Base-by-base conservation (phyloP, 2,329 filamentous ascomycete genomes). In the Falciphora oryzae region DNA sequence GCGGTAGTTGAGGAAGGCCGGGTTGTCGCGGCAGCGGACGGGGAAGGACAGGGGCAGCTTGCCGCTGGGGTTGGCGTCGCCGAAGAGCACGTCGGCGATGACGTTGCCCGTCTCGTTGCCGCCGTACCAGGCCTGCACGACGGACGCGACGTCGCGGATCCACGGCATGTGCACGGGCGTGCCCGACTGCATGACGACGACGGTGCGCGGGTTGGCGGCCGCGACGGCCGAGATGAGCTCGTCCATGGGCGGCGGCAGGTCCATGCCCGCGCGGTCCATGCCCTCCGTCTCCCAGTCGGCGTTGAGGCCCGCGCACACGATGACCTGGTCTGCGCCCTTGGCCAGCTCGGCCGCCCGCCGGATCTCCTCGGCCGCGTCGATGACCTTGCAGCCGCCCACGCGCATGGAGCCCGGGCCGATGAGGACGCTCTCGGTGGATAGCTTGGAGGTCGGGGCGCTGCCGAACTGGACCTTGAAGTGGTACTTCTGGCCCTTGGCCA, bases 251-350 rank as follows among this genome's bases (percentile, higher is more conserved):
- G 89, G 84, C 77, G 92, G 94, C 0, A 96, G 81, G 31, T 88
- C 89, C 74, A 97, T 85, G 74, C 89, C 90, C 69, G 88, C 89
- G 57, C 92, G 87, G 76, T 97, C 92, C 56, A 85, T 81, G 38
- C 90, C 90, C 77, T 93, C 91, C 0, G 88, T 89, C 74, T 94
- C 91, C 89, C 90, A 94, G 71, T 94, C 90, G 53, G 84, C 84
- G 71, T 93, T 93, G 61, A 95, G 82, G 1, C 92, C 92, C 2
- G 88, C 88, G 71, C 91, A 90, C 64, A 95, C 80, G 67, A 95
- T 83, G 61, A 93, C 91, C 71, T 93, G 89, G 65, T 94, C 90
- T 1, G 88, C 88, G 57, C 84, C 81, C 72, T 82, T 83, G 35
- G 92, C 92, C 8, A 90, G 79, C 32, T 83, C 80, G 1, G 89